Percentiles rank a stretch among this genome's conserved stretches.
phyloP scores from a whole-genome alignment of 352 stramenopile genomes.

The Thalassiosira exigua region DNA sequence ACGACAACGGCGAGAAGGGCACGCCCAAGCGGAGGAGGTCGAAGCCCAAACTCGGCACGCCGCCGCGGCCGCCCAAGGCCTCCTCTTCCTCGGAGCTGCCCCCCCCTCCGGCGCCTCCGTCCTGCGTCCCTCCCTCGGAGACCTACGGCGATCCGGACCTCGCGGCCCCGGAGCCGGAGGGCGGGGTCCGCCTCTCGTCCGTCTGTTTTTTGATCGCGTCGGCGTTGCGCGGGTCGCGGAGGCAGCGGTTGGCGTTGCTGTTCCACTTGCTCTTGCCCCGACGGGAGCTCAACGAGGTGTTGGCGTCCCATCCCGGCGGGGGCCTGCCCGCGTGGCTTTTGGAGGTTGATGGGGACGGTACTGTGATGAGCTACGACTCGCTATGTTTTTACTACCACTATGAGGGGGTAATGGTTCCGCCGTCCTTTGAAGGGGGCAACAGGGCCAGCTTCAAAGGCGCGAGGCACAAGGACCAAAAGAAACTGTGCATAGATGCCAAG shows the following conservation, averaged over 20 bases:
- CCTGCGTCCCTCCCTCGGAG: constrained; percentile 36
- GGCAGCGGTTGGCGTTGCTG: constrained; percentile 73
- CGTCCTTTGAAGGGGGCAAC: background rate
- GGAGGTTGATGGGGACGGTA: constrained; percentile 70
- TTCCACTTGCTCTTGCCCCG: constrained; percentile 77
- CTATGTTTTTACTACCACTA: constrained; percentile 79
- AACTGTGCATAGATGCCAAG: constrained; percentile 45
- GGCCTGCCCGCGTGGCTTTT: constrained; percentile 77
- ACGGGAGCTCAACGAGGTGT: constrained; percentile 55
- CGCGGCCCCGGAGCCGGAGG: constrained; percentile 8
- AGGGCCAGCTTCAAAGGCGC: background rate
- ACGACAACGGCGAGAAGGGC: constrained; percentile 7
- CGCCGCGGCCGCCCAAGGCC: background rate
- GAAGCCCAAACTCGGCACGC: background rate
- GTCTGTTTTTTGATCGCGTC: constrained; percentile 68
- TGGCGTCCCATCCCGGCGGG: constrained; percentile 75
- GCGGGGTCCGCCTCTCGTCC: constrained; percentile 63
- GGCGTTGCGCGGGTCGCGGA: constrained; percentile 63
- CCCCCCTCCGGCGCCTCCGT: constrained; percentile 24
- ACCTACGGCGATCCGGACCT: constrained; percentile 24
- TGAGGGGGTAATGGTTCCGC: constrained; percentile 47
- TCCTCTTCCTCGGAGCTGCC: constrained; percentile 9
- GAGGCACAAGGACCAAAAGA: background rate
- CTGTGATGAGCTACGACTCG: constrained; percentile 65
- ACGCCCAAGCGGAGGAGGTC: background rate